A percentile compares a stretch with the other conserved stretches of the same genome.
These are phyloP conservation scores for Apiotrichum sp. DNA, from an alignment of 1,284 basidiomycete species.

Conservation along the genomic window DNA sequence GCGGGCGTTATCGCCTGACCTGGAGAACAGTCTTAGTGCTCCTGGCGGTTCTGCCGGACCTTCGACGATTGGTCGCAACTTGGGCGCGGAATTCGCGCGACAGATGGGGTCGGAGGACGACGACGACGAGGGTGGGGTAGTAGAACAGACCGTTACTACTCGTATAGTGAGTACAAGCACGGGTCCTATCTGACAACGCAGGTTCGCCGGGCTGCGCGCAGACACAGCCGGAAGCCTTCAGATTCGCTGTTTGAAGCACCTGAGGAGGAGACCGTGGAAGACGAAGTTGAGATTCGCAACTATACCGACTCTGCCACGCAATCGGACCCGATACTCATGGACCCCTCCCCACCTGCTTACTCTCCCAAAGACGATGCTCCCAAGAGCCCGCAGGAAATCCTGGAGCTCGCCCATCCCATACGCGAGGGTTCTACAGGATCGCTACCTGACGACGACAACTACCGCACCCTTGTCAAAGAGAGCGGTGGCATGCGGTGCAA, in stretches of 20 bases:
- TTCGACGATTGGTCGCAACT: slow-evolving; percentile 63
- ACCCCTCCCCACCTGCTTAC: slow-evolving; percentile 30
- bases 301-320: slow-evolving; percentile 28
- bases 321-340: slow-evolving; percentile 11
- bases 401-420: slow-evolving; percentile 30
- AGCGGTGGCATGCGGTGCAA: slow-evolving; percentile 30
- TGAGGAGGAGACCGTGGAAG: slow-evolving; percentile 17
- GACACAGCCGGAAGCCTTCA: background rate
- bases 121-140: slow-evolving; percentile 43
- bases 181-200: background rate
- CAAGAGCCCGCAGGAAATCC: slow-evolving; percentile 22
- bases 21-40: background rate
- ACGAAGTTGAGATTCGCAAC: slow-evolving; percentile 13
- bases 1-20: background rate
- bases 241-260: background rate
- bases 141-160: slow-evolving; percentile 42
- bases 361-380: slow-evolving; percentile 26
- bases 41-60: background rate
- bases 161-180: slow-evolving; percentile 21
- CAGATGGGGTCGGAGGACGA: slow-evolving; percentile 50
- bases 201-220: background rate
- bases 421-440: background rate
- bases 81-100: slow-evolving; percentile 70
- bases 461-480: slow-evolving; percentile 23
- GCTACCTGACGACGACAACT: slow-evolving; percentile 21